Evolutionary conservation across 208 protist species (phyloP), one percentile per base, ranked within the genome.

Genomic region (Porcisia deanei): DNA sequence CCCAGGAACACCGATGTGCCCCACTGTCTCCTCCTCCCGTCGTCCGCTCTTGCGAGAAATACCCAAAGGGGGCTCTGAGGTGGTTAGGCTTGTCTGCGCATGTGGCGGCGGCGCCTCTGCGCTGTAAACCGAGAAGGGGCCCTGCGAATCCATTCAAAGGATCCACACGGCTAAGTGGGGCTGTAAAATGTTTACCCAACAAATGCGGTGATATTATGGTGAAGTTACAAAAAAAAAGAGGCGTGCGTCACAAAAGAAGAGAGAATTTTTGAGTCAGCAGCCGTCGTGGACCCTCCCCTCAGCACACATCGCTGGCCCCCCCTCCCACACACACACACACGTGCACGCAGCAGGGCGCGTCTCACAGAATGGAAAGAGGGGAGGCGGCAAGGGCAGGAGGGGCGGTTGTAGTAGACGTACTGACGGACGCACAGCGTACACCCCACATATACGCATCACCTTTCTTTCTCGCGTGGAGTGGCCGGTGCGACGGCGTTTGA

Each of bases 11-110:
- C 39, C 22, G 30, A 39, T 55, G 34, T 18, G 39, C 41, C 6
- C 47, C 66, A 43, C 37, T 16, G 47, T 16, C 47, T 71, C 66
- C 47, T 71, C 66, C 25, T 25, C 66, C 39, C 66, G 66, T 57
- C 66, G 66, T 49, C 45, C 66, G 47, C 66, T 58, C 47, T 71
- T 71, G 66, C 49, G 47, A 12, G 66, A 71, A 5, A 57, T n/a
- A 43, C 49, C 10, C 10, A 5, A 22, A 16, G 10, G 14, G n/a
- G 10, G 66, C 66, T n/a, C 25, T 25, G 47, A 20, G 22, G 41
- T 3, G n/a, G 37, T 67, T 25, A 67, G 18, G 22, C 18, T 43
- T 1, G 8, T 20, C 63, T 67, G 63, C 41, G 39, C 22, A 30
- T 67, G 63, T 67, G 63, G 63, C 41, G 63, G 41, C 63, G 63